Conservation (phyloP, 2,329 filamentous ascomycete genomes). For the Hyphodiscus sp. region DNA sequence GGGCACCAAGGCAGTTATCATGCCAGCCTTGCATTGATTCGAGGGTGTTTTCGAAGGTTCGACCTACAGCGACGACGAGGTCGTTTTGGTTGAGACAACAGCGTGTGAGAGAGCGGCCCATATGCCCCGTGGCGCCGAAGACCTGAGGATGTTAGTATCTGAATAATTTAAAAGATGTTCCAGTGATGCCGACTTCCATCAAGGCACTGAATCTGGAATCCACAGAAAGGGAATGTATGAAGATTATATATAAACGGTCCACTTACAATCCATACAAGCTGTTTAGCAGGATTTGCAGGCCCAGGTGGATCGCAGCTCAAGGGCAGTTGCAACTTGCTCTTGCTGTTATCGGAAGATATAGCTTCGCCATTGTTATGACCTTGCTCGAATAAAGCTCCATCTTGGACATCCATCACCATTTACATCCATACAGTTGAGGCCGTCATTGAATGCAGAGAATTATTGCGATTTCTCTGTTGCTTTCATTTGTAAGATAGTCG, state of each 20-base stretch:
- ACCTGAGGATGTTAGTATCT: constrained; percentile 44
- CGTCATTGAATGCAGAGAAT: constrained; percentile 6
- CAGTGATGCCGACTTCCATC: background rate
- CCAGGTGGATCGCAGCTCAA: constrained; percentile 80
- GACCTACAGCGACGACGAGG: constrained; percentile 78
- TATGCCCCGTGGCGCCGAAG: constrained; percentile 95
- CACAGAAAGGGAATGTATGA: background rate
- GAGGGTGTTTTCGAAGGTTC: constrained; percentile 68
- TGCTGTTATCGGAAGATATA: constrained; percentile 9
- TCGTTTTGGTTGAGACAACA: constrained; percentile 75
- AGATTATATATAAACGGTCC: background rate
- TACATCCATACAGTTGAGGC: background rate
- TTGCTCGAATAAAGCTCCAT: constrained; percentile 7
- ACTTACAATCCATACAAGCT: constrained; percentile 82
- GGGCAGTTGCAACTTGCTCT: constrained; percentile 56
- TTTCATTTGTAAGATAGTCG: background rate
- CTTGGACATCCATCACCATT: constrained; percentile 17
- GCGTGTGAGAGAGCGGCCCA: constrained; percentile 85
- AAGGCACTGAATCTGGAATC: background rate
- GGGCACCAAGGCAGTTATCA: constrained; percentile 65
- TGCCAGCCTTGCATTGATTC: constrained; percentile 68
- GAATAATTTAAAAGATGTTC: background rate
- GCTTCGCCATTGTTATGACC: background rate
- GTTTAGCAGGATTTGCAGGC: constrained; percentile 60
- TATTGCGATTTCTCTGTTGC: background rate